Conservation (phyloP, 1,284 basidiomycete species). For the Marasmius sp. region DNA sequence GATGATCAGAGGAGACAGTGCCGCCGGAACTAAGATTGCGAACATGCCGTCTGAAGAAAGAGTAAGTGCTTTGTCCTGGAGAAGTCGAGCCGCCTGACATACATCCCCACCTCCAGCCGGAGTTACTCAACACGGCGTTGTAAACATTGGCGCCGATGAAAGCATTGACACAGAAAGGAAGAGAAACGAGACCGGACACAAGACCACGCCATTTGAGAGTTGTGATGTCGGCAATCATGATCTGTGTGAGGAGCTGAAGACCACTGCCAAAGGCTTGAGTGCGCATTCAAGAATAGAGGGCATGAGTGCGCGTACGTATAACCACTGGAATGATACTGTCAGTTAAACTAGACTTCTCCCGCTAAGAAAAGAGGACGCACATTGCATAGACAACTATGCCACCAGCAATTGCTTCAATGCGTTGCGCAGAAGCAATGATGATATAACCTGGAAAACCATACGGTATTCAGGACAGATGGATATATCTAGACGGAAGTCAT, state of each 20-base stretch:
- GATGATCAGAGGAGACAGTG: conserved; percentile 58
- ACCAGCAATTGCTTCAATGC: conserved; percentile 47
- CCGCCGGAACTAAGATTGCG: conserved; percentile 55
- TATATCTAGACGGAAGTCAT: background rate
- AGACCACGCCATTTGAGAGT: conserved; percentile 79
- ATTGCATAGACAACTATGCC: conserved; percentile 61
- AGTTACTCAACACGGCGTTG: conserved; percentile 51
- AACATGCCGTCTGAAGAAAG: conserved; percentile 63
- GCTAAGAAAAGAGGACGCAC: conserved; percentile 29
- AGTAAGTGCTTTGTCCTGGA: background rate
- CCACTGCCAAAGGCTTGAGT: conserved; percentile 37
- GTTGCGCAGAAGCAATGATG: conserved; percentile 65
- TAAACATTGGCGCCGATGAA: conserved; percentile 75
- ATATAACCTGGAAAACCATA: conserved; percentile 47
- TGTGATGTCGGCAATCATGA: conserved; percentile 81
- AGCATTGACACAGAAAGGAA: conserved; percentile 68
- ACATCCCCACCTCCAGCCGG: conserved; percentile 79
- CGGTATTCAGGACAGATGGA: background rate
- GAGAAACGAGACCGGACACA: conserved; percentile 36
- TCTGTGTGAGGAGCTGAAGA: conserved; percentile 72
- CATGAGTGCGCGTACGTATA: conserved; percentile 43
- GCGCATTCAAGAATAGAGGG: background rate
- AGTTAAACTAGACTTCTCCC: conserved; percentile 1
- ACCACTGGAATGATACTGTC: conserved; percentile 35
- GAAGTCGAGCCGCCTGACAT: conserved; percentile 22